Conservation (phyloP, 148 eudicot species). For the Fallopia convolvulus region DNA sequence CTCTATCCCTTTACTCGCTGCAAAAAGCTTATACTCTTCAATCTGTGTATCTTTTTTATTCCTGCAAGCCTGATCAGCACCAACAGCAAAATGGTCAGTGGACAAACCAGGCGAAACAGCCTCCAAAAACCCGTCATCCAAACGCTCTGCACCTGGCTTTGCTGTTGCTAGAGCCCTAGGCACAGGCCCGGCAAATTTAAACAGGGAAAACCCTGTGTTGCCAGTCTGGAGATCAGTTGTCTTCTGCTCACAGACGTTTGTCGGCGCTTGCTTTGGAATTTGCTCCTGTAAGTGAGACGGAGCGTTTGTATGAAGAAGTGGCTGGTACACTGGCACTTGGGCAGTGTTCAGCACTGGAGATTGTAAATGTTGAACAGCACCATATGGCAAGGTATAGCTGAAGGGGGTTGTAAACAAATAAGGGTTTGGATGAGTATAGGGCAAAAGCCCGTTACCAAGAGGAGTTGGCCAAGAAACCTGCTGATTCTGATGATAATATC, state of each 20-base stretch:
- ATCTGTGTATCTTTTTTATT: conserved; percentile 48
- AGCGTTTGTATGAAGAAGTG: conserved; percentile 33
- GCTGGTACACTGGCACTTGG: conserved; percentile 66
- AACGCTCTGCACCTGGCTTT: conserved; percentile 25
- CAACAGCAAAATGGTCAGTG: conserved; percentile 23
- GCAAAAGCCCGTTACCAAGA: conserved; percentile 55
- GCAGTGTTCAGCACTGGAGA: conserved; percentile 43
- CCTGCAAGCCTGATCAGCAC: conserved; percentile 34
- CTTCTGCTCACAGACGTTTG: conserved; percentile 21
- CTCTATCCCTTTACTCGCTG: conserved; percentile 67
- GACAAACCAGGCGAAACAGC: conserved; percentile 21
- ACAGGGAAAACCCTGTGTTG: conserved; percentile 71
- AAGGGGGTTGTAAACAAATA: conserved; percentile 48
- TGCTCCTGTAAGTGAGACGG: conserved; percentile 33
- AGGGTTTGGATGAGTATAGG: conserved; percentile 64
- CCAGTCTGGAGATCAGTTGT: conserved; percentile 23
- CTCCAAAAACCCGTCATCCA: conserved; percentile 35
- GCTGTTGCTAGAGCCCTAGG: conserved; percentile 63
- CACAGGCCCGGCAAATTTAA: conserved; percentile 82
- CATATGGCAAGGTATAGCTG: conserved; percentile 63
- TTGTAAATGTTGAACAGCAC: conserved; percentile 47
- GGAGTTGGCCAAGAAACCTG: conserved; percentile 65
- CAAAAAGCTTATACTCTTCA: conserved; percentile 92
- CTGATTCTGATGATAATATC: conserved; percentile 66
- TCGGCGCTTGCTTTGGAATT: conserved; percentile 19